These are phyloP conservation scores for Canna indica DNA, from an alignment of 176 grass and related monocot species.

Conservation along the genomic window DNA sequence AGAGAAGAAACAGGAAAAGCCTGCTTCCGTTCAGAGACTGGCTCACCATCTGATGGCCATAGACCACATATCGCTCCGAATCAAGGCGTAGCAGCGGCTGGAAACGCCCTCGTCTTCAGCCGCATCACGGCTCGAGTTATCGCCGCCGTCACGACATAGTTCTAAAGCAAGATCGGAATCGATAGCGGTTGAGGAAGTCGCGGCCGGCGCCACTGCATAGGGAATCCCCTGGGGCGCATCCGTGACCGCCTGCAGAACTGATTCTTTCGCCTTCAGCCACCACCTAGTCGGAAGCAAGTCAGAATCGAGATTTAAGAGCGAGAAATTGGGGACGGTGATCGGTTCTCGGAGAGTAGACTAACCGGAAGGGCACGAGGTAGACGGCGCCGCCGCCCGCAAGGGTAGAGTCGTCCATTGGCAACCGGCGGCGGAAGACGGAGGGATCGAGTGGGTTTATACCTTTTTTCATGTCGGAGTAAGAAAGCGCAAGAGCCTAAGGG, in stretches of 20 bases:
- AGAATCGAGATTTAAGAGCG: neutral
- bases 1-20: neutral
- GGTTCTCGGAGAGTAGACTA: neutral
- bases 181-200: slow-evolving; percentile 22
- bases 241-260: slow-evolving; percentile 8
- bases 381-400: slow-evolving; percentile 17
- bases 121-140: neutral
- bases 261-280: slow-evolving; percentile 51
- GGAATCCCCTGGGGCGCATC: slow-evolving; percentile 35
- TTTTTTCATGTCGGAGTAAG: neutral
- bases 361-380: slow-evolving; percentile 70
- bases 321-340: neutral
- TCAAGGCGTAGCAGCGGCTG: neutral
- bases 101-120: neutral
- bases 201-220: slow-evolving; percentile 25
- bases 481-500: neutral
- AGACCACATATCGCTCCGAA: neutral
- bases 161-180: slow-evolving; percentile 51
- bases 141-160: slow-evolving; percentile 42
- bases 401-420: slow-evolving; percentile 10
- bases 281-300: slow-evolving; percentile 28
- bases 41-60: slow-evolving; percentile 9
- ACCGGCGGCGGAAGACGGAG: neutral
- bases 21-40: neutral
- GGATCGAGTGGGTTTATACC: too few relatives aligned